Evolutionary conservation across 257 asterid genomes (phyloP).

Genomic region (Plantago major): DNA sequence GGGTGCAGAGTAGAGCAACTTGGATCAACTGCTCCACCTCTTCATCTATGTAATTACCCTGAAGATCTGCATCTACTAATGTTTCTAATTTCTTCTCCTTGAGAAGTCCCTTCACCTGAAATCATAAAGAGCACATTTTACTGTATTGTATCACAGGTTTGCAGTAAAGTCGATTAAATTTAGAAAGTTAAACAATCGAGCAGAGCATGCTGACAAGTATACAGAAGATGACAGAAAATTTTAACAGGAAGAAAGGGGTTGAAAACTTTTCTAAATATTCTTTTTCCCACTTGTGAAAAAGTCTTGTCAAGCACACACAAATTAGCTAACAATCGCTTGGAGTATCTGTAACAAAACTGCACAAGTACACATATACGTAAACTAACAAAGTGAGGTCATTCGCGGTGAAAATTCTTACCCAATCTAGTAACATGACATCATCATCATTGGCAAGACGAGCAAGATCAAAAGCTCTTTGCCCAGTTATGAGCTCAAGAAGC

Average conservation of each 20-base stretch:
- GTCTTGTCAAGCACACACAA: too few species aligned
- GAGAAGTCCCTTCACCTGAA: conserved; percentile 41
- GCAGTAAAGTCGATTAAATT: background rate
- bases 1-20: conserved; percentile 47
- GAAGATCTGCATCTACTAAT: conserved; percentile 40
- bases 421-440: conserved; percentile 41
- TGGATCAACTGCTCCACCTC: conserved; percentile 47
- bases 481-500: conserved; percentile 51
- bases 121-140: background rate
- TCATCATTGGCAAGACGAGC: conserved; percentile 40
- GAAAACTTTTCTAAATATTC: too few species aligned
- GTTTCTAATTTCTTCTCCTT: conserved; percentile 37
- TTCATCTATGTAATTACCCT: conserved; percentile 31
- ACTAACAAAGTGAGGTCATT: background rate
- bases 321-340: too few species aligned
- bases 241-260: too few species aligned
- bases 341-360: background rate
- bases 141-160: background rate
- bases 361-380: background rate
- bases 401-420: conserved; percentile 25
- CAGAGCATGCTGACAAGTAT: too few species aligned
- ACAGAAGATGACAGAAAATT: too few species aligned
- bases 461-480: conserved; percentile 43
- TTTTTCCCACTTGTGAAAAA: too few species aligned
- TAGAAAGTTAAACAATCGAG: too few species aligned